A percentile compares a stretch with the other conserved stretches of the same genome.
Conservation (phyloP, 257 asterid species). For the Nicotiana otophora region DNA sequence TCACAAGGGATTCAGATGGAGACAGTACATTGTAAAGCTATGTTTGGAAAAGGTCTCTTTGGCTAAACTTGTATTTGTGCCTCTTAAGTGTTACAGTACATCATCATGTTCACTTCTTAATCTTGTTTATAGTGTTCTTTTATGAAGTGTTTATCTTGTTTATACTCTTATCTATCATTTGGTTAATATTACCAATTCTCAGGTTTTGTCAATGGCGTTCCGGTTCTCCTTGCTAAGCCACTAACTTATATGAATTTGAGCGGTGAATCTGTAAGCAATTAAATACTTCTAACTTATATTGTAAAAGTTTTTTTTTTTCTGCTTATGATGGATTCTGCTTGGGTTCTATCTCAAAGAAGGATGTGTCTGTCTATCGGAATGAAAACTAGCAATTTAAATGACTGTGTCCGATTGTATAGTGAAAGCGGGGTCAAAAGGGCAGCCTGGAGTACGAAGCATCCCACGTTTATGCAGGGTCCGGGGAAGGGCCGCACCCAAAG, state of each 20-base stretch:
- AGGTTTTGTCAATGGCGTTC: conserved; percentile 68
- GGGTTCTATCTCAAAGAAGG: not conserved
- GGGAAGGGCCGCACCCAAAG: no score
- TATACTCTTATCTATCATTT: not conserved
- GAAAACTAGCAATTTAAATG: not conserved
- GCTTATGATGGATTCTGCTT: not conserved
- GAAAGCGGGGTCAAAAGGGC: not conserved
- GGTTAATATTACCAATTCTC: conserved; percentile 14
- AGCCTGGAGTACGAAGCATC: no score
- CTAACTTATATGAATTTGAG: conserved; percentile 90
- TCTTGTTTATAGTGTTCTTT: not conserved
- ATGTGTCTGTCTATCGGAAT: not conserved
- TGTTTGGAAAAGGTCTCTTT: conserved; percentile 72
- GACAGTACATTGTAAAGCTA: conserved; percentile 71
- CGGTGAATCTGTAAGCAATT: conserved; percentile 79
- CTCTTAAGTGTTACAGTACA: not conserved
- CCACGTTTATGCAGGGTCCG: no score
- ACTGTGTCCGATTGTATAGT: not conserved
- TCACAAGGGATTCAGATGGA: conserved; percentile 62
- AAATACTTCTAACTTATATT: not conserved
- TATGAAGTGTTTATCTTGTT: not conserved
- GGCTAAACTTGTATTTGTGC: not conserved
- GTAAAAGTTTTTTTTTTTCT: not conserved
- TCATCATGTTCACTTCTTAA: not conserved
- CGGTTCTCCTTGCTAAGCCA: conserved; percentile 87